Percentiles rank a stretch among this genome's conserved stretches.
These are phyloP conservation scores for Aspergillus sp. DNA, from an alignment of 2,329 filamentous ascomycete genomes.

Conservation along the genomic window DNA sequence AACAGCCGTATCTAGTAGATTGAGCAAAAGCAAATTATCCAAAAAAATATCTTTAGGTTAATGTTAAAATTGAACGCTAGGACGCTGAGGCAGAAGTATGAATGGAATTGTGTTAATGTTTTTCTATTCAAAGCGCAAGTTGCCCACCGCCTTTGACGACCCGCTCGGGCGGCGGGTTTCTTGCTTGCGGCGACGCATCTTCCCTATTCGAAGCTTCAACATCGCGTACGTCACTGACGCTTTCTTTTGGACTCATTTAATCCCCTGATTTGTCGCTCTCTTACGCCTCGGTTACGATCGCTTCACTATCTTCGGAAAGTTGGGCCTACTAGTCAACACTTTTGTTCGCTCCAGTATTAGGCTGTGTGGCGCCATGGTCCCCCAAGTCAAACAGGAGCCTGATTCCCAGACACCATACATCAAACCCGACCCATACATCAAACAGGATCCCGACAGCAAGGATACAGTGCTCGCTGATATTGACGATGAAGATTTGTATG, in stretches of 20 bases:
- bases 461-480: constrained; percentile 36
- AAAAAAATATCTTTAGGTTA: too few relatives aligned
- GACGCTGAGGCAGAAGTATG: background rate
- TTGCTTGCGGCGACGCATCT: constrained; percentile 10
- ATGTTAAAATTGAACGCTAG: background rate
- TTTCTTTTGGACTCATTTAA: background rate
- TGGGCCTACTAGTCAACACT: background rate
- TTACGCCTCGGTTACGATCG: constrained; percentile 6
- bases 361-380: constrained; percentile 28
- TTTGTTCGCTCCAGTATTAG: background rate
- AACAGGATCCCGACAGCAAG: constrained; percentile 45
- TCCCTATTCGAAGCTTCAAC: constrained; percentile 8
- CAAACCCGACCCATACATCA: constrained; percentile 45
- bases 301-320: background rate
- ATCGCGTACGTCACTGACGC: constrained; percentile 16
- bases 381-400: constrained; percentile 46
- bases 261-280: background rate
- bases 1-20: too few relatives aligned
- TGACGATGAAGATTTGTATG: constrained; percentile 69
- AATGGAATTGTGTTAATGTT: background rate
- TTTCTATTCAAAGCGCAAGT: background rate
- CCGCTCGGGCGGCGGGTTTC: constrained; percentile 13
- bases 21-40: too few relatives aligned
- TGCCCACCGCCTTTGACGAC: constrained; percentile 24
- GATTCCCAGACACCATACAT: constrained; percentile 40